Evolutionary conservation across 1,284 basidiomycete genomes (phyloP), one percentile per base, ranked within the genome.

Genomic region (Golubevia sp.): DNA sequence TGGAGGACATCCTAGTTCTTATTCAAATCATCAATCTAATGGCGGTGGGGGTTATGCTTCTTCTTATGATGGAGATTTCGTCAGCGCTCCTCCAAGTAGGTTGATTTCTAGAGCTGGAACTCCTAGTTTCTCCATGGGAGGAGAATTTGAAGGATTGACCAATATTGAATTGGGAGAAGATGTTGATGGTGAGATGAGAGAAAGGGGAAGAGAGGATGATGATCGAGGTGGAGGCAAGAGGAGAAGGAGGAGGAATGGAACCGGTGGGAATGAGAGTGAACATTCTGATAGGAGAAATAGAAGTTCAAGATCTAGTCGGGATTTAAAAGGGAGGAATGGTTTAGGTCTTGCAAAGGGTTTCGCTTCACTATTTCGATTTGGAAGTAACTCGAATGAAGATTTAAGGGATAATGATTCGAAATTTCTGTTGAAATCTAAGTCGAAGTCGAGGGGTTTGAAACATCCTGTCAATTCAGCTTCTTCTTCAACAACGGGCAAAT

Each of bases 1-100:
- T 8, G 18, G 18, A 13, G 13, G 18, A 44, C 38, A 44, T 8
- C 38, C 11, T 44, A 8, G 11, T 44, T 44, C 38, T 44, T 44
- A 8, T 44, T 44, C 38, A 18, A 44, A 44, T 18, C 38, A 44
- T n/a, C n/a, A n/a, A n/a, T n/a, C n/a, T n/a, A 44, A 44, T 44
- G 38, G 18, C 38, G n/a, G 18, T 34, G 58, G 51, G 11, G 69
- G 72, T 56, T 74, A 75, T 23, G 52, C 73, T 18, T 71, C 71
- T 3, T 74, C 72, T 53, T 67, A 64, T 55, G 73, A 75, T 21
- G 73, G 68, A 48, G 73, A 75, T 27, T 59, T 68, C 56, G 64
- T 64, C 4, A 61, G 63, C 11, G 49, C 66, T 13, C 61, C 73
- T n/a, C 61, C 63, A 6, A 62, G 60, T 5, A 34, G 48, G 52